Evolutionary conservation across 1,139 yeast species (phyloP), one percentile per base, ranked within the genome.

Genomic region (Debaryomyces psychrophilus): DNA sequence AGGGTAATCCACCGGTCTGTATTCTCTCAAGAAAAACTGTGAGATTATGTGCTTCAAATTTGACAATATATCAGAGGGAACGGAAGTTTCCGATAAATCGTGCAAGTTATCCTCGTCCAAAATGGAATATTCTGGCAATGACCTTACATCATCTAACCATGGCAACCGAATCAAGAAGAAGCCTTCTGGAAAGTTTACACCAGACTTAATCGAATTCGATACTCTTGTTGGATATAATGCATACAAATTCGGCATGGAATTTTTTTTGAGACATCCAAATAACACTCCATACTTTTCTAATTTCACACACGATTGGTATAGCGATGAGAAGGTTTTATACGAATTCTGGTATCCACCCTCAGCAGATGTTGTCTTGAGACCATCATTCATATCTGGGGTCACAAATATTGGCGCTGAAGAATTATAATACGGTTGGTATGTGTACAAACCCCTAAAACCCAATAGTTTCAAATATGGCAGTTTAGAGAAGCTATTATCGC

Each of bases 201-300:
- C 53, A 1, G 44, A 60, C 44, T 55, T 59, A 6, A 58, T 44
- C 5, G 69, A 62, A 39, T 51, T 54, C 5, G 50, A 45, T 3
- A 63, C 47, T 45, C 66, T 56, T 0, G 87, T 76, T 0, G 96
- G 89, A 43, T 82, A 71, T 48, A 90, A 57, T 0, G 85, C 80
- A 56, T 76, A 86, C 41, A 88, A 54, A 2, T 71, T 56, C 0
- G 97, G 95, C 43, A 76, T 63, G 0, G 90, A 67, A 50, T 73
- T 74, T 41, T 64, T 68, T 49, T 85, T 77, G 5, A 76, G 58
- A 55, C 84, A 79, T 1, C 96, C 92, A 83, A 90, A 88, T 1
- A 87, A 77, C 8, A 93, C 65, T 0, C 88, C 95, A 55, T 78
- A 83, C 57, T 79, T 80, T 3, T 72, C 58, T 43, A 77, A 69